Base-by-base conservation (phyloP, 2,329 filamentous ascomycete genomes). In the Aciculosporium take region DNA sequence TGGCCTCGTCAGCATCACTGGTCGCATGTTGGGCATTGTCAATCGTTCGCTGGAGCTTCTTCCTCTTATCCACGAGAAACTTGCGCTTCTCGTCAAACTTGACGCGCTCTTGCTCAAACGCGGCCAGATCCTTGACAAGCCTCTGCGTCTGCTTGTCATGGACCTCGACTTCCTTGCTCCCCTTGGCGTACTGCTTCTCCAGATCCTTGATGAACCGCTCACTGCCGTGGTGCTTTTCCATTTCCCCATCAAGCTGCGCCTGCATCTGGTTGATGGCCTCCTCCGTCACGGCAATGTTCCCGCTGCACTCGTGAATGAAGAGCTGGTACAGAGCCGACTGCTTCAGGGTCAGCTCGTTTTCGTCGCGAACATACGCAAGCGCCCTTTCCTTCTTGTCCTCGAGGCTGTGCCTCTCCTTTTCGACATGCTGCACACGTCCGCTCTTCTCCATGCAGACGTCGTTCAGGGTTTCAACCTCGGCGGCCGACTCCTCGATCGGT, bases 1-100 rank as follows among this genome's bases (percentile, higher is more conserved):
- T 82, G 7, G 85, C 76, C 47, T 82, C 80, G 29, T 80, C 74
- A 3, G 87, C 83, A 51, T 93, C 86, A 1, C 74, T 72, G 1
- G 77, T 74, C 5, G 81, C 77, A 44, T 81, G 79, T 48, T 84
- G 84, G 45, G 84, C 85, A 35, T 79, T 81, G 41, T 78, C 71
- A 46, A 91, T 84, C 0, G 81, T 75, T 65, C 94, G 96, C 50
- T 96, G 86, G 12, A 94, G 72, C 64, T 98, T 98, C 67, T 91
- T 94, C 53, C 84, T 81, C 66, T 98, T 98, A 54, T 81, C 81
- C 2, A 74, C 69, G 49, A 98, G 65, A 60, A 96, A 96, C 58
- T 98, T 98, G 59, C 82, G 81, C 69, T 96, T 96, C 62, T 98
- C 93, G 49, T 96, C 89, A 50, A 94, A 88, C 56, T 98, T 98